These are phyloP conservation scores for Camillea tinctor DNA, from an alignment of 2,329 filamentous ascomycete species.

Conservation along the genomic window DNA sequence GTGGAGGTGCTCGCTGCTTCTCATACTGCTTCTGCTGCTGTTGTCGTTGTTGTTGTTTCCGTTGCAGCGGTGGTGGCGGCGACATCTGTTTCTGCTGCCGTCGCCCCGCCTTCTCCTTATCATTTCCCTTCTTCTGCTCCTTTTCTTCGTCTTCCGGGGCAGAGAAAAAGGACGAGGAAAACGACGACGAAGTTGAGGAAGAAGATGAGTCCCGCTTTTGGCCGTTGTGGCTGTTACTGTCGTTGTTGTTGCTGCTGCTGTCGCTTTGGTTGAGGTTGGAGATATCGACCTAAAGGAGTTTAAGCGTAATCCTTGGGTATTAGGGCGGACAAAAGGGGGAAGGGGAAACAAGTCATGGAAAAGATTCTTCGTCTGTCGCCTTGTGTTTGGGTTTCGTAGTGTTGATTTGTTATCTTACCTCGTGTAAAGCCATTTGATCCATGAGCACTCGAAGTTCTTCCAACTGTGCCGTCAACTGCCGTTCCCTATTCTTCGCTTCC, in stretches of 20 bases:
- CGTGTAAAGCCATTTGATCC: conserved; percentile 11
- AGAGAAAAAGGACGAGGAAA: background rate
- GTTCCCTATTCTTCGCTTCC: background rate
- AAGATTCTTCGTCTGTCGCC: background rate
- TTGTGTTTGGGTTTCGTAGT: background rate
- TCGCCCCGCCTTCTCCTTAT: no score
- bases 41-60: no score
- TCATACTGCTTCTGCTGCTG: background rate
- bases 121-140: background rate
- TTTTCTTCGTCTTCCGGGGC: background rate
- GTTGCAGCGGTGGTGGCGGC: no score
- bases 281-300: background rate
- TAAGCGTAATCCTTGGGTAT: background rate
- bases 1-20: background rate
- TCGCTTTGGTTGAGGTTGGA: background rate
- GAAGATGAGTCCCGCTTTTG: background rate
- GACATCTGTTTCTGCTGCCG: no score
- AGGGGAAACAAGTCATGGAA: background rate
- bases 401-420: conserved; percentile 2
- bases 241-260: no score
- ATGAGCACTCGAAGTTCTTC: conserved; percentile 16
- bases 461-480: conserved; percentile 12
- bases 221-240: background rate
- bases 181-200: background rate
- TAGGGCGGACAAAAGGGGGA: background rate